Evolutionary conservation across 2,329 filamentous ascomycete species (phyloP).

Genomic region (Fusarium zealandicum): DNA sequence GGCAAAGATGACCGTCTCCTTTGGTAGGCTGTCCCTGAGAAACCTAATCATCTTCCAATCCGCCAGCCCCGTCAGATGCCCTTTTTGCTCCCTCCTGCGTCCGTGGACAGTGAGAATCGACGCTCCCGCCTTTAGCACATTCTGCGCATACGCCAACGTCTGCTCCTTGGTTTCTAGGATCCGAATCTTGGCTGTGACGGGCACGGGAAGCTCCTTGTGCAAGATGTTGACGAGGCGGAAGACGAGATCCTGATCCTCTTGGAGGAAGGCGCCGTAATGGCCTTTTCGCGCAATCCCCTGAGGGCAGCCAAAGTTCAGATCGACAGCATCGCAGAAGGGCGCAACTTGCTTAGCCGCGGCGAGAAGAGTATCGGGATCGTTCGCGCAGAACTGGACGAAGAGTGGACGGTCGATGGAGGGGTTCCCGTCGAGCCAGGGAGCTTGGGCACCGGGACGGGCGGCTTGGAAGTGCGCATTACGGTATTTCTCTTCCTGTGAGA

Average conservation of each 20-base stretch:
- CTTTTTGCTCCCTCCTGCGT: slow-evolving; percentile 88
- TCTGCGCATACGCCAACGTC: slow-evolving; percentile 87
- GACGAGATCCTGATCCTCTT: slow-evolving; percentile 89
- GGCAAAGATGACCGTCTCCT: slow-evolving; percentile 92
- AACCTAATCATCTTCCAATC: slow-evolving; percentile 90
- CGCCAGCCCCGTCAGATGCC: slow-evolving; percentile 90
- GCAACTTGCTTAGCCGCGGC: slow-evolving; percentile 79
- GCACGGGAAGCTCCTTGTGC: slow-evolving; percentile 78
- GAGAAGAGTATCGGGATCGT: slow-evolving; percentile 81
- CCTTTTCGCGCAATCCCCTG: slow-evolving; percentile 93
- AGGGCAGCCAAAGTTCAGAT: slow-evolving; percentile 94
- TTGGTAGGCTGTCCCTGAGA: slow-evolving; percentile 80
- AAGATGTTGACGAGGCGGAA: slow-evolving; percentile 83
- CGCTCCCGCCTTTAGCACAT: slow-evolving; percentile 85
- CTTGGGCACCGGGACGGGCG: slow-evolving; percentile 46
- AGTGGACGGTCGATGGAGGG: slow-evolving; percentile 84
- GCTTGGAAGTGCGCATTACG: slow-evolving; percentile 84
- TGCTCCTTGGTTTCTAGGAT: slow-evolving; percentile 86
- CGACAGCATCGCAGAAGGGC: slow-evolving; percentile 92
- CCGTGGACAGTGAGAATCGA: slow-evolving; percentile 96
- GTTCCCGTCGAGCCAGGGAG: slow-evolving; percentile 83
- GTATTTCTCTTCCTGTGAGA: slow-evolving; percentile 77
- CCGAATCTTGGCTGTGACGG: slow-evolving; percentile 94
- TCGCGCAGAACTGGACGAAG: slow-evolving; percentile 96
- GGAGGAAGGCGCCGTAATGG: slow-evolving; percentile 91